Conservation (phyloP, 108 stramenopile species). For the Ochromonas danica region DNA sequence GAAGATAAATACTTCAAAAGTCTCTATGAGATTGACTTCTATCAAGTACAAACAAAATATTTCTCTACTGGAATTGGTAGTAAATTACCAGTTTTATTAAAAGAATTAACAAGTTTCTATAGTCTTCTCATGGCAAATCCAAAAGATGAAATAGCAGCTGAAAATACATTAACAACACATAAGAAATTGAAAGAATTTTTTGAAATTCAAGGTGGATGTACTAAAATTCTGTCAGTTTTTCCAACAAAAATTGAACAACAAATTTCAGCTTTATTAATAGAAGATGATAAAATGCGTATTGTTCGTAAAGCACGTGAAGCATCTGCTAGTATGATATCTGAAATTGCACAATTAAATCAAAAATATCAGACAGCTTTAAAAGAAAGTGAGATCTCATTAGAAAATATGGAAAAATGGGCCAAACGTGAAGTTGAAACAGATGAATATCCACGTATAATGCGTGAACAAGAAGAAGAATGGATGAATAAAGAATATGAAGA, state of each 20-base stretch:
- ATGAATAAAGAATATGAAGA: constrained; percentile 7
- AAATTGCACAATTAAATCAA: not conserved
- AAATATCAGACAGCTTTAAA: not conserved
- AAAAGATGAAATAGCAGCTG: not conserved
- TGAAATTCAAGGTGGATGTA: not conserved
- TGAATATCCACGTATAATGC: constrained; percentile 8
- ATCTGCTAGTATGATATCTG: not conserved
- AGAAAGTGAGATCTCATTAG: not conserved
- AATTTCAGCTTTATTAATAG: not conserved
- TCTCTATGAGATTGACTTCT: constrained; percentile 18
- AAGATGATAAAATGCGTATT: not conserved
- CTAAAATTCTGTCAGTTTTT: not conserved
- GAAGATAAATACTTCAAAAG: constrained; percentile 26
- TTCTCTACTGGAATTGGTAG: not conserved
- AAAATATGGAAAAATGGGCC: constrained; percentile 29
- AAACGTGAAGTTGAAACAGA: constrained; percentile 2
- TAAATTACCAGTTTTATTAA: not conserved
- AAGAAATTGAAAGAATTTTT: not conserved
- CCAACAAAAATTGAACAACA: not conserved
- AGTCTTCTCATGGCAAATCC: not conserved
- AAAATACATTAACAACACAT: not conserved
- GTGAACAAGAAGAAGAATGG: constrained; percentile 21
- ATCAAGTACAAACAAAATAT: not conserved
- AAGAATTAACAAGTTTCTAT: not conserved
- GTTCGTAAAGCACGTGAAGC: not conserved